Conservation (phyloP, 768 basidiomycete genomes). For the Psilocybe subaeruginosa region DNA sequence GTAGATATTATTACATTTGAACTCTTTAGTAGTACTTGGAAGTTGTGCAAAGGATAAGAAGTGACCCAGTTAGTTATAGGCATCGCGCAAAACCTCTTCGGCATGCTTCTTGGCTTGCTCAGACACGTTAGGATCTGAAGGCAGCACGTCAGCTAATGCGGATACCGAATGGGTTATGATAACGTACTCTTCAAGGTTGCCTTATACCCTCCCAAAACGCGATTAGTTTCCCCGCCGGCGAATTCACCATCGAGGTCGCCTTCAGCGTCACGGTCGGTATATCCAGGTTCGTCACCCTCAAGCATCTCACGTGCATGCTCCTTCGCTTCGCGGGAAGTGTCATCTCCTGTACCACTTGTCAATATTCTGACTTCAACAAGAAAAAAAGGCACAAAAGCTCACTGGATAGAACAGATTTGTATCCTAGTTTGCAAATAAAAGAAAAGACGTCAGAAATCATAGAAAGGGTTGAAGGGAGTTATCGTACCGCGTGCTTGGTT, state of each 20-base stretch:
- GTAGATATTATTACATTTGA: not conserved
- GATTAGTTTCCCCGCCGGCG: slow-evolving; percentile 4
- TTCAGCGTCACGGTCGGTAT: not conserved
- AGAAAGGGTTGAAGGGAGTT: not conserved
- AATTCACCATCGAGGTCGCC: not conserved
- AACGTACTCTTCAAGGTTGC: slow-evolving; percentile 33
- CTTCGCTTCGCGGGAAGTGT: not conserved
- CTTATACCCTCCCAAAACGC: slow-evolving; percentile 33
- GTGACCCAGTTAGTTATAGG: not conserved
- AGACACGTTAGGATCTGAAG: slow-evolving; percentile 26
- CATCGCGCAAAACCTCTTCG: slow-evolving; percentile 6
- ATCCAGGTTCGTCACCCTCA: slow-evolving; percentile 1
- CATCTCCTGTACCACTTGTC: not conserved
- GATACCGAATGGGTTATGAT: too few relatives aligned
- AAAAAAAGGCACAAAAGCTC: not conserved
- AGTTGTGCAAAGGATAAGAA: not conserved
- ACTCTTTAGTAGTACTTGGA: too few relatives aligned
- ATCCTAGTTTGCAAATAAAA: not conserved
- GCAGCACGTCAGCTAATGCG: not conserved
- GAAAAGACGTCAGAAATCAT: too few relatives aligned
- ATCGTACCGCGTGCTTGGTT: not conserved
- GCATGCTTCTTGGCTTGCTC: slow-evolving; percentile 18
- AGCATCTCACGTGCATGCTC: not conserved
- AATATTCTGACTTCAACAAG: not conserved
- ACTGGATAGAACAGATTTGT: not conserved